Percentiles rank a stretch among this genome's conserved stretches.
phyloP scores from a whole-genome alignment of 768 basidiomycete species.

The Lactarius trivialis region DNA sequence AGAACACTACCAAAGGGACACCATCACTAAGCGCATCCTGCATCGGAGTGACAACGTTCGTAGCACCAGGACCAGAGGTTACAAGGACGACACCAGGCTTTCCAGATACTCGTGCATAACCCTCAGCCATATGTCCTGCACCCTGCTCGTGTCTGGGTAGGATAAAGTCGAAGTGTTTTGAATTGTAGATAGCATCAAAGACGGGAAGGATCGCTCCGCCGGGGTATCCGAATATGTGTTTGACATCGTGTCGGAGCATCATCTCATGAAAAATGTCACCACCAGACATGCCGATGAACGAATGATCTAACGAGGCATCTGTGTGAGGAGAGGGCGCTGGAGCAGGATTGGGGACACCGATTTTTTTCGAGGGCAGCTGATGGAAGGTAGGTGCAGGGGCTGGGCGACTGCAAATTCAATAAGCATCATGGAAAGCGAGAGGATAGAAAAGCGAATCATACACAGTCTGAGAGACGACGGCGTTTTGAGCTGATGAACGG shows the following conservation, averaged over 20 bases:
- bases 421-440: not conserved
- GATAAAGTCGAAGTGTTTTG: conserved; percentile 89
- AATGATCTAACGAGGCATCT: conserved; percentile 57
- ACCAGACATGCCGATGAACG: conserved; percentile 90
- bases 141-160: conserved; percentile 97
- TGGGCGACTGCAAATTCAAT: conserved; percentile 44
- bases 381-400: conserved; percentile 51
- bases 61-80: conserved; percentile 96
- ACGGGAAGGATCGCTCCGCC: conserved; percentile 98
- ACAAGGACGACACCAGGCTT: conserved; percentile 97
- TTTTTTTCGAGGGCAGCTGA: conserved; percentile 39
- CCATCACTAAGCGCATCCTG: conserved; percentile 96
- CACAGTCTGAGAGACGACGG: conserved; percentile 56
- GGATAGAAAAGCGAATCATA: conserved; percentile 32
- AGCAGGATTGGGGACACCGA: conserved; percentile 33
- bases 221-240: conserved; percentile 96
- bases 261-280: conserved; percentile 99
- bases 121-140: conserved; percentile 98
- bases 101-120: conserved; percentile 95
- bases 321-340: conserved; percentile 34
- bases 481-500: conserved; percentile 53
- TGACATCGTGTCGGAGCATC: conserved; percentile 96
- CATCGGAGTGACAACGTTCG: conserved; percentile 96
- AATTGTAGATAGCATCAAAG: conserved; percentile 99
- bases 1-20: conserved; percentile 90